Evolutionary conservation across 257 asterid genomes (phyloP).

Genomic region (Phtheirospermum japonicum): DNA sequence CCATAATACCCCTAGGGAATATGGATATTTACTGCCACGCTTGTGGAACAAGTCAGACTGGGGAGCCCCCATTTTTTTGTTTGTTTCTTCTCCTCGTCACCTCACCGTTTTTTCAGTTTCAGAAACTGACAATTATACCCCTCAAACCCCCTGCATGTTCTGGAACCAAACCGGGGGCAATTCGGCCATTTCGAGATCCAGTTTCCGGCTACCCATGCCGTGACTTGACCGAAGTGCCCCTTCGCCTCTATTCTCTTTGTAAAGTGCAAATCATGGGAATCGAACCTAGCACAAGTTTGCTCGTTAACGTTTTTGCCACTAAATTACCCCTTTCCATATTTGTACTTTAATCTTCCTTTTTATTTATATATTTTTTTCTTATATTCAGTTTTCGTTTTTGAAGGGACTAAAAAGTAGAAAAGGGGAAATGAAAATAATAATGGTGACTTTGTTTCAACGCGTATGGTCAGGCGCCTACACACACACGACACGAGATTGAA

Average conservation of each 20-base stretch:
- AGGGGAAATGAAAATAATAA: background rate
- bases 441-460: constrained; percentile 45
- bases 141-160: constrained; percentile 21
- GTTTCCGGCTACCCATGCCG: constrained; percentile 25
- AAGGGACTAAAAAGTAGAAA: no score
- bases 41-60: constrained; percentile 40
- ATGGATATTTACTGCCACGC: constrained; percentile 50
- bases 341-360: no score
- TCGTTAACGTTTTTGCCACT: no score
- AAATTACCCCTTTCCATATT: background rate
- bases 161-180: constrained; percentile 2
- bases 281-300: no score
- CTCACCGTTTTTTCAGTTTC: constrained; percentile 58
- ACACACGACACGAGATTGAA: constrained; percentile 31
- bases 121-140: constrained; percentile 37
- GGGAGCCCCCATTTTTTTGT: background rate
- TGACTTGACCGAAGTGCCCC: constrained; percentile 26
- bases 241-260: background rate
- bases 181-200: constrained; percentile 29
- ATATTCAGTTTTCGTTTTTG: background rate
- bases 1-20: constrained; percentile 45
- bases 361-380: background rate
- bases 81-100: constrained; percentile 29
- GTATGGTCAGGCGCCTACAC: constrained; percentile 37
- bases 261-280: no score